These are phyloP conservation scores for Yamadazyma philogaea DNA, from an alignment of 805 yeast species.

Conservation along the genomic window DNA sequence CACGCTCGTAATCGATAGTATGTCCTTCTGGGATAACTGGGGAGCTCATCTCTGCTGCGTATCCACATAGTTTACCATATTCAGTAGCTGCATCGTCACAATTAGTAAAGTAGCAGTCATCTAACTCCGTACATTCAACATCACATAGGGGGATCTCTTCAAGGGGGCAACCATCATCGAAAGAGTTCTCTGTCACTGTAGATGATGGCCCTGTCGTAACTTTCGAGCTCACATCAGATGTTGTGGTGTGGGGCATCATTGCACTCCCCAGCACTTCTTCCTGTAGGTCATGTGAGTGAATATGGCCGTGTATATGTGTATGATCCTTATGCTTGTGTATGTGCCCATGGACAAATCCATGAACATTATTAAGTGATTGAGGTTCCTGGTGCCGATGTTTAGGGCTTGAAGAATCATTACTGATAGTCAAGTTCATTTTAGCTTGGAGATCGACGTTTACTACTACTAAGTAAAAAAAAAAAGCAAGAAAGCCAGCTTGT, in stretches of 20 bases:
- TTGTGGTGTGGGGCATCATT: not conserved
- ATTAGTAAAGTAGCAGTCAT: slow-evolving; percentile 39
- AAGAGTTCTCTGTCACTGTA: not conserved
- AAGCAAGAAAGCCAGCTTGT: not conserved
- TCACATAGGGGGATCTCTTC: slow-evolving; percentile 34
- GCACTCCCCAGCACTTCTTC: not conserved
- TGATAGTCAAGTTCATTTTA: slow-evolving; percentile 6
- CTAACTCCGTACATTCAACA: slow-evolving; percentile 43
- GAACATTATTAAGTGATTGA: slow-evolving; percentile 20
- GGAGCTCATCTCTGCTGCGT: not conserved
- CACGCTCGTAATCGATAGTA: not conserved
- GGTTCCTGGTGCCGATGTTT: not conserved
- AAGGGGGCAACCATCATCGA: slow-evolving; percentile 12
- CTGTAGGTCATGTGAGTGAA: slow-evolving; percentile 41
- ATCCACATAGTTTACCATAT: slow-evolving; percentile 1
- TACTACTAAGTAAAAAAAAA: slow-evolving; percentile 1
- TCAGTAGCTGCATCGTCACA: slow-evolving; percentile 18
- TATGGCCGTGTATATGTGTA: slow-evolving; percentile 67
- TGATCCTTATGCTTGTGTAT: slow-evolving; percentile 60
- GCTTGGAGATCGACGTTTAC: slow-evolving; percentile 1
- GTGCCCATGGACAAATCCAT: slow-evolving; percentile 66
- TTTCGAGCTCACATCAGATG: not conserved
- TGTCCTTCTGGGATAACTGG: not conserved
- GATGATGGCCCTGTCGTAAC: not conserved
- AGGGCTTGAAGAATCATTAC: slow-evolving; percentile 6